Conservation (phyloP, 2,329 filamentous ascomycete genomes). For the Diaporthe citri region DNA sequence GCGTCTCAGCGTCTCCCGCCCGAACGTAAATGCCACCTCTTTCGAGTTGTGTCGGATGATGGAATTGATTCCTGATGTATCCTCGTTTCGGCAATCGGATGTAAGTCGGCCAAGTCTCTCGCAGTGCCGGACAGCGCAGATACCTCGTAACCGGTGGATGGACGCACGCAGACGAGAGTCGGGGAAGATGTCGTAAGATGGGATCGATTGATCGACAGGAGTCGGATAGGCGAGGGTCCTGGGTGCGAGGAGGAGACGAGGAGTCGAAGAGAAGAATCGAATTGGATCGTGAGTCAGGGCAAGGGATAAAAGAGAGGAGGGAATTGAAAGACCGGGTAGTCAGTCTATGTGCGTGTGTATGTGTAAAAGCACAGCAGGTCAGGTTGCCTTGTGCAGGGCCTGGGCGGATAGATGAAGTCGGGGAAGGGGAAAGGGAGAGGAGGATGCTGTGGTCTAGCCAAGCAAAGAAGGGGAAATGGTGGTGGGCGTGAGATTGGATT, state of each 20-base stretch:
- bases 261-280: conserved; percentile 13
- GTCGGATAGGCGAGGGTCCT: conserved; percentile 21
- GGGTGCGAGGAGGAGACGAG: conserved; percentile 5
- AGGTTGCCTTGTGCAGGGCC: conserved; percentile 28
- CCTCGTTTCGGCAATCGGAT: conserved; percentile 16
- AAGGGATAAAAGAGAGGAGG: conserved; percentile 39
- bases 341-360: conserved; percentile 9
- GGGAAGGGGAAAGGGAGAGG: conserved; percentile 32
- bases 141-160: conserved; percentile 14
- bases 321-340: conserved; percentile 37
- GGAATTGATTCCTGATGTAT: not conserved
- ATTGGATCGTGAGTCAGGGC: conserved; percentile 32
- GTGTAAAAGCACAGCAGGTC: conserved; percentile 11
- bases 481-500: conserved; percentile 38
- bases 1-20: conserved; percentile 14
- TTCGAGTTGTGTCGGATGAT: conserved; percentile 1
- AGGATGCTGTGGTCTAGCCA: conserved; percentile 34
- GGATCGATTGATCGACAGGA: conserved; percentile 17
- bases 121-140: conserved; percentile 39
- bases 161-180: conserved; percentile 3
- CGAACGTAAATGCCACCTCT: conserved; percentile 14
- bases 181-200: conserved; percentile 22
- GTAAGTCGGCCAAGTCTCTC: conserved; percentile 19
- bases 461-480: conserved; percentile 37
- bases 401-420: conserved; percentile 34